These are phyloP conservation scores for Didymella pinodella DNA, from an alignment of 2,329 filamentous ascomycete genomes.

Conservation along the genomic window DNA sequence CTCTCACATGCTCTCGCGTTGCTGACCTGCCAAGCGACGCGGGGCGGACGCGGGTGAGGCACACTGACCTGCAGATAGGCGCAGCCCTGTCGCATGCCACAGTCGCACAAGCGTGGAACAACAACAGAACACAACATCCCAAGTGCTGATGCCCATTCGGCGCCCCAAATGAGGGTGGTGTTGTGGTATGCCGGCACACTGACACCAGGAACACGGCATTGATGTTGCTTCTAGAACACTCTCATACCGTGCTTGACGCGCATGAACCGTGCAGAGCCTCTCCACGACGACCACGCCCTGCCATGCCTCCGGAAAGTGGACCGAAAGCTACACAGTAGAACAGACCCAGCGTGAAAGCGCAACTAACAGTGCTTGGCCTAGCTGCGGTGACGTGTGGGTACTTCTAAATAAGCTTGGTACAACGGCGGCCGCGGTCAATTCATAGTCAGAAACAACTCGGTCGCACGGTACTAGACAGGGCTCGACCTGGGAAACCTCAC, in stretches of 20 bases:
- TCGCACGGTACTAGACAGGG: slow-evolving; percentile 13
- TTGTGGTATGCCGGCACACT: background rate
- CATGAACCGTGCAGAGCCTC: slow-evolving; percentile 4
- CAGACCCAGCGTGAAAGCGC: background rate
- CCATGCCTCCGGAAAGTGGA: slow-evolving; percentile 10
- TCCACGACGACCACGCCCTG: slow-evolving; percentile 12
- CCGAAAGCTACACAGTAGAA: background rate
- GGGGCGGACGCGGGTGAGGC: slow-evolving; percentile 21
- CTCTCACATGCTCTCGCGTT: slow-evolving; percentile 24
- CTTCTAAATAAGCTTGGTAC: slow-evolving; percentile 11
- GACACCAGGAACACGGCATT: slow-evolving; percentile 15
- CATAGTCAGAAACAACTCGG: slow-evolving; percentile 14
- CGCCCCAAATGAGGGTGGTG: slow-evolving; percentile 6
- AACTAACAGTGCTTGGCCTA: slow-evolving; percentile 8
- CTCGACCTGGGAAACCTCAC: slow-evolving; percentile 8
- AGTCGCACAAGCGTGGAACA: slow-evolving; percentile 20
- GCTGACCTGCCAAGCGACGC: slow-evolving; percentile 13
- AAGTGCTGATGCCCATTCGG: slow-evolving; percentile 17
- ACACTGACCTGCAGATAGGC: slow-evolving; percentile 21
- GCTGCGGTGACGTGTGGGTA: slow-evolving; percentile 12
- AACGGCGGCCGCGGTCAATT: slow-evolving; percentile 13
- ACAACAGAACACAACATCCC: slow-evolving; percentile 2
- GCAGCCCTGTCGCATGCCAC: slow-evolving; percentile 19
- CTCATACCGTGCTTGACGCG: background rate
- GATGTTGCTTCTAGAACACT: slow-evolving; percentile 16